Evolutionary conservation across 345 rosid genomes (phyloP).

Genomic region (Pistacia atlantica): DNA sequence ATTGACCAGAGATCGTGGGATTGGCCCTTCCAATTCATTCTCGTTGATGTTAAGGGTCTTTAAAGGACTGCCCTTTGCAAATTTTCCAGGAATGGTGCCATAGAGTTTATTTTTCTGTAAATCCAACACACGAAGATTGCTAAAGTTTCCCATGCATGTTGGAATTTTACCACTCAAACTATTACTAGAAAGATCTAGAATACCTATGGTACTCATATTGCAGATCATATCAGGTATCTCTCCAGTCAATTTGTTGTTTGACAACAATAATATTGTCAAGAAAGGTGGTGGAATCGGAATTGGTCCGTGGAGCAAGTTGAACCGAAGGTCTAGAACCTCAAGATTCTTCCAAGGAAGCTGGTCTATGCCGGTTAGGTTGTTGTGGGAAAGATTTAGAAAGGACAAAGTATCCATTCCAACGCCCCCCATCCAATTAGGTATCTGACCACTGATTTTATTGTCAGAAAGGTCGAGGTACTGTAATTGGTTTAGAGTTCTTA

Average conservation of each 20-base stretch:
- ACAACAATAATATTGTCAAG: not conserved
- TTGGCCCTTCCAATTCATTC: conserved; percentile 13
- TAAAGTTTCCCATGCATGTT: not conserved
- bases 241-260: conserved; percentile 8
- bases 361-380: not conserved
- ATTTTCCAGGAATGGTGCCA: conserved; percentile 9
- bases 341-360: not conserved
- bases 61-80: not conserved
- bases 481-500: not conserved
- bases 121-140: not conserved
- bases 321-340: not conserved
- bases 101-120: conserved; percentile 5
- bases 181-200: conserved; percentile 15
- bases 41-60: not conserved
- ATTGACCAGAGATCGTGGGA: not conserved
- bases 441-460: conserved; percentile 2
- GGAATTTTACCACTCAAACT: conserved; percentile 9
- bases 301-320: conserved; percentile 1
- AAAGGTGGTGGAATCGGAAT: not conserved
- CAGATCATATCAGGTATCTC: not conserved
- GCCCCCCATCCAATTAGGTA: conserved; percentile 5
- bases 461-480: not conserved
- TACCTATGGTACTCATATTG: not conserved
- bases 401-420: not conserved
- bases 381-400: conserved; percentile 3